Evolutionary conservation across 2,329 filamentous ascomycete species (phyloP).

Genomic region (Alternaria alternata): DNA sequence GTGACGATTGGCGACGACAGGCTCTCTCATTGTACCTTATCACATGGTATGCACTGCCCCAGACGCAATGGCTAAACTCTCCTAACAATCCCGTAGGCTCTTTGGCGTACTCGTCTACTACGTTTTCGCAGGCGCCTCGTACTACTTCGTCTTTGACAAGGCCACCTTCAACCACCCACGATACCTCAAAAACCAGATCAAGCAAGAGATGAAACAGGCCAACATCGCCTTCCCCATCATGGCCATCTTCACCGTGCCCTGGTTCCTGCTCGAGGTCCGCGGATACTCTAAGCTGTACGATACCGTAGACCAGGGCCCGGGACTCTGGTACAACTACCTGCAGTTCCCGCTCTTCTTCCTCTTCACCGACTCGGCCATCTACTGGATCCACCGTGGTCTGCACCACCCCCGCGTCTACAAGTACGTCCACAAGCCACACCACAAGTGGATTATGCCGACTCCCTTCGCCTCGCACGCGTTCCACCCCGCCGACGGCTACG

Average conservation of each 20-base stretch:
- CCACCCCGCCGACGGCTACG: conserved; percentile 90
- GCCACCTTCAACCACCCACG: conserved; percentile 87
- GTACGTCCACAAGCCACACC: conserved; percentile 91
- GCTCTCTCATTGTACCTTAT: conserved; percentile 79
- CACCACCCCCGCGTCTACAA: conserved; percentile 87
- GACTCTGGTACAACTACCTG: conserved; percentile 76
- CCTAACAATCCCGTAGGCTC: conserved; percentile 66
- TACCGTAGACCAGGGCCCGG: conserved; percentile 75
- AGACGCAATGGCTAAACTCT: not conserved
- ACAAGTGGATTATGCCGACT: conserved; percentile 99
- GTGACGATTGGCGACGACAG: conserved; percentile 82
- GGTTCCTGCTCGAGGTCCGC: conserved; percentile 83
- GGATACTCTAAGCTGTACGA: conserved; percentile 91
- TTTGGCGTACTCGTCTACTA: conserved; percentile 89
- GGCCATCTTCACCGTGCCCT: conserved; percentile 79
- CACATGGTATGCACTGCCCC: conserved; percentile 70
- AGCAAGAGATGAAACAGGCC: conserved; percentile 84
- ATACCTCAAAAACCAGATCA: conserved; percentile 92
- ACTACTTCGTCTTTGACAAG: conserved; percentile 91
- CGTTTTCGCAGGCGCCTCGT: conserved; percentile 81
- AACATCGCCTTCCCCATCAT: conserved; percentile 80
- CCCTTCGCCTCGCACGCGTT: conserved; percentile 93
- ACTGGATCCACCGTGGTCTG: conserved; percentile 87
- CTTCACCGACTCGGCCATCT: conserved; percentile 91
- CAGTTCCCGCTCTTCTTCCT: conserved; percentile 89